phyloP scores from a whole-genome alignment of 306 rosid genomes.

The Myrica gale region DNA sequence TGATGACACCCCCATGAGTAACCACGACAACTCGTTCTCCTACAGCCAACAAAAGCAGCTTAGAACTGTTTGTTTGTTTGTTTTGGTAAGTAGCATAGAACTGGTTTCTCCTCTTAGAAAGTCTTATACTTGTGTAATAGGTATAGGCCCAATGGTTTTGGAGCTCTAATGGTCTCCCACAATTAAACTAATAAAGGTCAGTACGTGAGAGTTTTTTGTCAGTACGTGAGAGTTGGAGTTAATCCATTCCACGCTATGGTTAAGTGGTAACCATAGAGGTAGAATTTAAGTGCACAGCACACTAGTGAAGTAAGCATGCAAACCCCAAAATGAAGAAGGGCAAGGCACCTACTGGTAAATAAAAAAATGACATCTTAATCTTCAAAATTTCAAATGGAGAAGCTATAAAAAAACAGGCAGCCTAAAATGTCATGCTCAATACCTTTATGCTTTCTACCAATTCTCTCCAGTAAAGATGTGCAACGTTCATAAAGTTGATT shows the following conservation, averaged over 20 bases:
- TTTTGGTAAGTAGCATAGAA: neutral
- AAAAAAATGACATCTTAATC: neutral
- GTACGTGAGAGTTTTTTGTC: conserved; percentile 3
- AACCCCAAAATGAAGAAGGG: neutral
- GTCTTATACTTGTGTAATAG: neutral
- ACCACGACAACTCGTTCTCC: conserved; percentile 71
- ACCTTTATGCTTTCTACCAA: conserved; percentile 80
- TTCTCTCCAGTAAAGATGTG: conserved; percentile 60
- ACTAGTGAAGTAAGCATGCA: neutral
- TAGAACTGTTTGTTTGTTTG: neutral
- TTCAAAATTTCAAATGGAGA: neutral
- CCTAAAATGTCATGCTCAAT: neutral
- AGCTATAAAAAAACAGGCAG: neutral
- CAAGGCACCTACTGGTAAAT: neutral
- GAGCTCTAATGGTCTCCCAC: neutral
- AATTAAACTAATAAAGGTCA: neutral
- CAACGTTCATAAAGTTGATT: conserved; percentile 72
- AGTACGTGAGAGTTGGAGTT: conserved; percentile 16
- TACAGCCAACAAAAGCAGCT: conserved; percentile 32
- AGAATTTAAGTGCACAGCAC: neutral
- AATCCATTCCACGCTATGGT: neutral
- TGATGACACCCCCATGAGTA: conserved; percentile 74
- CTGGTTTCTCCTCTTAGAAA: conserved; percentile 4
- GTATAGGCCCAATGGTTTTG: neutral
- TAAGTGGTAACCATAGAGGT: neutral